A percentile compares a stretch with the other conserved stretches of the same genome.
These are phyloP conservation scores for Coemansia reversa DNA, from an alignment of 192 early-diverging fungal species.

Conservation along the genomic window DNA sequence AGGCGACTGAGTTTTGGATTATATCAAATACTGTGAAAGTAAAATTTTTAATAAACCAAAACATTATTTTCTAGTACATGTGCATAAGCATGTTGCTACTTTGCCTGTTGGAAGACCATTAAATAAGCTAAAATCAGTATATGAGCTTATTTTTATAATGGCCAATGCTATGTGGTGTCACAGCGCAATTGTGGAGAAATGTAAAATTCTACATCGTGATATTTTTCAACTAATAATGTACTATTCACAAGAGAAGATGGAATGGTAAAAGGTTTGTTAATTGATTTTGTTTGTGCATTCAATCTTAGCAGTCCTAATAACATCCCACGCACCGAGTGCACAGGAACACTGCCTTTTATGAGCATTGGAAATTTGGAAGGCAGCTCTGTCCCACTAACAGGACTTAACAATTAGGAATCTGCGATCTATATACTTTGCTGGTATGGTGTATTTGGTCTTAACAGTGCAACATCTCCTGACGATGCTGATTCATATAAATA, in stretches of 20 bases:
- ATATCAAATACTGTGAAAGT: too few relatives aligned
- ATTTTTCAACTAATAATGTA: slow-evolving; percentile 30
- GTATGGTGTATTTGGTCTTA: slow-evolving; percentile 9
- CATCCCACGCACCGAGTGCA: not conserved
- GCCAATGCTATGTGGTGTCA: slow-evolving; percentile 20
- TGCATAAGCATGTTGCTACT: slow-evolving; percentile 10
- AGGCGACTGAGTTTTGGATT: too few relatives aligned
- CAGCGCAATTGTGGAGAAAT: slow-evolving; percentile 1
- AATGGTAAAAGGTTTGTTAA: slow-evolving; percentile 11
- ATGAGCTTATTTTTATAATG: slow-evolving; percentile 22
- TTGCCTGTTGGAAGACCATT: slow-evolving; percentile 1
- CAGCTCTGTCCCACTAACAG: not conserved
- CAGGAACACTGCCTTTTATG: slow-evolving; percentile 28
- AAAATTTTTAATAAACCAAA: too few relatives aligned
- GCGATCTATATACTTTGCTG: slow-evolving; percentile 19
- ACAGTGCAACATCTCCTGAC: not conserved
- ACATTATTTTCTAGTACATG: not conserved
- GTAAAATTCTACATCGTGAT: slow-evolving; percentile 21
- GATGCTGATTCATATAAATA: too few relatives aligned
- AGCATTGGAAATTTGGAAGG: slow-evolving; percentile 5
- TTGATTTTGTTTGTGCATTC: slow-evolving; percentile 25
- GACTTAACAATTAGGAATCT: slow-evolving; percentile 20
- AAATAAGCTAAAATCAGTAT: not conserved
- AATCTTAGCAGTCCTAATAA: not conserved
- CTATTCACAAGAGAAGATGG: slow-evolving; percentile 5